Evolutionary conservation across 495 filamentous ascomycete genomes (phyloP), one percentile per base, ranked within the genome.

Genomic region (Talaromyces nanjingensis): DNA sequence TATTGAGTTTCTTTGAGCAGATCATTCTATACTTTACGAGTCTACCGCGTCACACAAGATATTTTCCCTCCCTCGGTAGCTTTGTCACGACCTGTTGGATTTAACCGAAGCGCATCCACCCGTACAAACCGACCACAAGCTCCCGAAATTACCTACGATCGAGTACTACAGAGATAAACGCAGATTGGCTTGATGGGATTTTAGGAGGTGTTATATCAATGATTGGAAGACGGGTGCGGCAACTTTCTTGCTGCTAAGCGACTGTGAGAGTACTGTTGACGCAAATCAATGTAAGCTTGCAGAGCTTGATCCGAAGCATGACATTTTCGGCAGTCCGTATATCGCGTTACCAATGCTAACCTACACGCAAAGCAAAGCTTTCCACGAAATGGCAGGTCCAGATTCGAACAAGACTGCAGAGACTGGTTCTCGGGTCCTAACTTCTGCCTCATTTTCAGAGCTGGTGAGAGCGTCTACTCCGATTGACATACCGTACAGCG

Each of bases 361-460:
- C 12, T 22, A 11, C 25, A 34, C 14, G 37, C 3, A 60, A 37
- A 53, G 9, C 12, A 9, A 25, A 54, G 18, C 14, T 6, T 22
- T 33, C 18, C 42, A 7, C 45, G 6, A 37, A 52, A 62, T 62
- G 60, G 45, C 39, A 6, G 45, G 60, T 2, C 31, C 47, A 11
- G 60, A 62, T 37, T 47, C 60, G n/a, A 29, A 22, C 22, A 62
- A 62, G 27, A 22, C 60, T 3, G 14, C 47, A 33, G 60, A 62
- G 22, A 25, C 45, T 8, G 14, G 27, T 25, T 53, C 60, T 52
- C 45, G 42, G 52, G 45, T 31, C 42, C 54, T 45, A 60, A 75
- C 76, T 68, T 69, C 76, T 12, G 75, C 77, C 47, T 79, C 78
- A 47, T 72, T 81, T 63, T 75, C 77, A 18, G 79, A 81, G 68